Conservation (phyloP, 2,329 filamentous ascomycete genomes). For the Sclerotinia nivalis region DNA sequence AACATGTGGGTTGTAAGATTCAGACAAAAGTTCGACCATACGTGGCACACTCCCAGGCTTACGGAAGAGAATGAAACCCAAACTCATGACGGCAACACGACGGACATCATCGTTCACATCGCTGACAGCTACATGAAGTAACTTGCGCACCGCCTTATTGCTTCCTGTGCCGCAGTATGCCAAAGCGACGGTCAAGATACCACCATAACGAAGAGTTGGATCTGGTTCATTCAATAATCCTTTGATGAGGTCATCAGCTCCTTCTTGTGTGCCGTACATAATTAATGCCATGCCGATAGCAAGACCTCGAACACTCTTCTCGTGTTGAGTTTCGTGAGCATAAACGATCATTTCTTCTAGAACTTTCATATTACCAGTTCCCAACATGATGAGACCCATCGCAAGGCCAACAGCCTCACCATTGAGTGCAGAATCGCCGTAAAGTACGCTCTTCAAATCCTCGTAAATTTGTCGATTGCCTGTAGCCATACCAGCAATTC, state of each 20-base stretch:
- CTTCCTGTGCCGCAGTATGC: conserved; percentile 96
- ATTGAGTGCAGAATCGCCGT: conserved; percentile 92
- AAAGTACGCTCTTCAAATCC: conserved; percentile 83
- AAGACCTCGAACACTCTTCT: conserved; percentile 96
- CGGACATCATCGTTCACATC: conserved; percentile 98
- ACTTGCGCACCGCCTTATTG: conserved; percentile 96
- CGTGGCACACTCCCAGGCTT: conserved; percentile 96
- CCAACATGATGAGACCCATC: conserved; percentile 98
- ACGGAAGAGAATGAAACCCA: conserved; percentile 97
- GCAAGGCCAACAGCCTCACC: conserved; percentile 93
- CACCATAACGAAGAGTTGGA: conserved; percentile 89
- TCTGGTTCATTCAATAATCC: conserved; percentile 91
- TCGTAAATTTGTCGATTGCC: conserved; percentile 89
- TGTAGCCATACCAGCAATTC: conserved; percentile 96
- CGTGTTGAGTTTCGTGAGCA: conserved; percentile 95
- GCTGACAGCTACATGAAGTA: conserved; percentile 94
- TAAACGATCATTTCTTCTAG: conserved; percentile 97
- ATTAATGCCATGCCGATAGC: conserved; percentile 97
- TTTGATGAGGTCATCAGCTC: conserved; percentile 91
- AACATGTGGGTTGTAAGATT: conserved; percentile 98
- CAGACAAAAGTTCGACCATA: conserved; percentile 97
- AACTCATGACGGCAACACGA: conserved; percentile 92
- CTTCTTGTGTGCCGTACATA: conserved; percentile 96
- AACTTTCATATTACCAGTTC: conserved; percentile 92
- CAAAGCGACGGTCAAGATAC: conserved; percentile 97